phyloP scores from a whole-genome alignment of 805 yeast species.

The Pichia cabralensis region DNA sequence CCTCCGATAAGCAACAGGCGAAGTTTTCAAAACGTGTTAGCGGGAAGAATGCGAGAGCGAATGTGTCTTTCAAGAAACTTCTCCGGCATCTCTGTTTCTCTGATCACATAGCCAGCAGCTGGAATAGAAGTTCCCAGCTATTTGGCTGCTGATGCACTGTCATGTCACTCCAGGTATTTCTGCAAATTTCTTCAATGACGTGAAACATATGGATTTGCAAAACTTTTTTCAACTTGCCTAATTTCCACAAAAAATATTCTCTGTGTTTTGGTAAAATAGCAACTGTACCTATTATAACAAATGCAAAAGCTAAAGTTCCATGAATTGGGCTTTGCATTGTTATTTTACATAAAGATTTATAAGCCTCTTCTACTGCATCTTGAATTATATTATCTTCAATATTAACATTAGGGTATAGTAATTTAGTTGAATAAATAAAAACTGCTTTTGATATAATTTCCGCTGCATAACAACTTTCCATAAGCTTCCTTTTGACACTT shows the following conservation, averaged over 20 bases:
- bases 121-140: too few species aligned
- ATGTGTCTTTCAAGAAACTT: too few species aligned
- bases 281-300: constrained; percentile 14
- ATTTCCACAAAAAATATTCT: constrained; percentile 8
- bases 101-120: too few species aligned
- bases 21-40: too few species aligned
- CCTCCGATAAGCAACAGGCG: too few species aligned
- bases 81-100: too few species aligned
- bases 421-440: constrained; percentile 9
- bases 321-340: constrained; percentile 11
- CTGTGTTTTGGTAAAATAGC: constrained; percentile 8
- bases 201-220: too few species aligned
- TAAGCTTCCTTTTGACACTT: constrained; percentile 10
- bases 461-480: constrained; percentile 15
- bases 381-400: constrained; percentile 6
- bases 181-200: too few species aligned
- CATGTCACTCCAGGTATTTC: too few species aligned
- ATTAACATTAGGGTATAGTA: constrained; percentile 8
- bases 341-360: constrained; percentile 6
- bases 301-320: constrained; percentile 12
- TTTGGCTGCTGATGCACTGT: too few species aligned
- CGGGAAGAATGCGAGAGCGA: too few species aligned
- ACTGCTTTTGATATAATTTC: constrained; percentile 12
- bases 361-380: constrained; percentile 6
- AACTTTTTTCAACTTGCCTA: background rate